Evolutionary conservation across 495 filamentous ascomycete species (phyloP).

Genomic region (Aspergillus coremiiformis): DNA sequence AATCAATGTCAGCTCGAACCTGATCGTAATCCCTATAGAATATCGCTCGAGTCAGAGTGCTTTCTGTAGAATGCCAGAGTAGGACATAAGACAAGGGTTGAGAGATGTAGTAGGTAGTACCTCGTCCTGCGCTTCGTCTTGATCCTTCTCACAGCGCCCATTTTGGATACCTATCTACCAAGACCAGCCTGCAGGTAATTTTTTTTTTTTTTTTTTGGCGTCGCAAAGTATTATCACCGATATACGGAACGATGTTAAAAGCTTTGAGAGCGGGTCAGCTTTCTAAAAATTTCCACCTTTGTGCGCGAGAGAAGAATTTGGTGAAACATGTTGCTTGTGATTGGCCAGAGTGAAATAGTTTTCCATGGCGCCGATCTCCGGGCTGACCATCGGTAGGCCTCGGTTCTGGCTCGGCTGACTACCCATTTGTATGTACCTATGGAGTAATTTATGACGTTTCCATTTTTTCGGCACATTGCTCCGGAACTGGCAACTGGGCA

Average conservation of each 20-base stretch:
- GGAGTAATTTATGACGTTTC: constrained; percentile 43
- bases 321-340: constrained; percentile 25
- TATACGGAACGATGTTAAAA: constrained; percentile 33
- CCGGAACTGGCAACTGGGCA: too few species aligned
- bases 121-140: constrained; percentile 56
- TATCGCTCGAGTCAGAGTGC: not conserved
- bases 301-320: constrained; percentile 19
- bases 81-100: not conserved
- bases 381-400: constrained; percentile 52
- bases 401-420: constrained; percentile 32
- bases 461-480: constrained; percentile 24
- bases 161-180: constrained; percentile 26
- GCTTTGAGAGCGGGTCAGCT: constrained; percentile 24
- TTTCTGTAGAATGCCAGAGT: not conserved
- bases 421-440: too few species aligned
- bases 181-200: constrained; percentile 6
- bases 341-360: constrained; percentile 23
- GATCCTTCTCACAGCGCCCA: constrained; percentile 48
- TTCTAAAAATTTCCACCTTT: constrained; percentile 27
- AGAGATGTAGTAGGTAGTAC: constrained; percentile 29
- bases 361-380: constrained; percentile 39
- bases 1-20: constrained; percentile 68
- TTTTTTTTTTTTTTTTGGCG: constrained; percentile 5
- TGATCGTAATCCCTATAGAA: constrained; percentile 77
- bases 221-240: constrained; percentile 35